Evolutionary conservation across 2,329 filamentous ascomycete species (phyloP).

Genomic region (Aurifilum marmelostoma): DNA sequence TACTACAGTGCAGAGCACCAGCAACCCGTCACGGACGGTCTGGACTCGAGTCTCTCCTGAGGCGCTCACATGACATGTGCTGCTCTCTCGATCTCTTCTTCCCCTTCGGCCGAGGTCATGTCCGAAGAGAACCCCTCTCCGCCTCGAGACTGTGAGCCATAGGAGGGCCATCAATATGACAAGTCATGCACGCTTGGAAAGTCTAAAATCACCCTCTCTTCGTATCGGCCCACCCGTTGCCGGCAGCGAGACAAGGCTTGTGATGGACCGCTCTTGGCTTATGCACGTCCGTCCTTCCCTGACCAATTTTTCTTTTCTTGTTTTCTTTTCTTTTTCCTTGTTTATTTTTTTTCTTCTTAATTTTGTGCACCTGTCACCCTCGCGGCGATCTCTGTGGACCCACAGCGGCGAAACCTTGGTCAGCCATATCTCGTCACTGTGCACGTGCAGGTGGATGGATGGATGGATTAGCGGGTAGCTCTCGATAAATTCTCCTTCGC

Average conservation of each 20-base stretch:
- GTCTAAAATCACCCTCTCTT: background rate
- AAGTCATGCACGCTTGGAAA: background rate
- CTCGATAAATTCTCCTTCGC: slow-evolving; percentile 12
- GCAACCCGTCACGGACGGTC: background rate
- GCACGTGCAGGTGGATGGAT: background rate
- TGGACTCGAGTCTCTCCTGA: background rate
- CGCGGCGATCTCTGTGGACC: slow-evolving; percentile 1
- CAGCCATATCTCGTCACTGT: slow-evolving; percentile 10
- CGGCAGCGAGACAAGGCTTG: background rate
- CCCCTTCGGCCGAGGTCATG: slow-evolving; percentile 3
- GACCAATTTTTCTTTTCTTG: background rate
- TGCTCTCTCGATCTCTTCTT: background rate
- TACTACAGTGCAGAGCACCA: background rate
- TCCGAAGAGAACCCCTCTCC: background rate
- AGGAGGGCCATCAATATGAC: background rate
- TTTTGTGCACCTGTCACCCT: background rate
- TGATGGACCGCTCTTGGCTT: background rate
- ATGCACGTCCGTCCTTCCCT: background rate
- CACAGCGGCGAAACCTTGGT: background rate
- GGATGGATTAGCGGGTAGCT: background rate
- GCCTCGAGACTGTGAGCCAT: background rate
- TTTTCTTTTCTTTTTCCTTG: background rate
- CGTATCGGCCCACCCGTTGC: background rate
- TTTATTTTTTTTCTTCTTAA: background rate
- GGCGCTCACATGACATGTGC: background rate